Base-by-base conservation (phyloP, 2,329 filamentous ascomycete genomes). In the Colletotrichum tabaci region DNA sequence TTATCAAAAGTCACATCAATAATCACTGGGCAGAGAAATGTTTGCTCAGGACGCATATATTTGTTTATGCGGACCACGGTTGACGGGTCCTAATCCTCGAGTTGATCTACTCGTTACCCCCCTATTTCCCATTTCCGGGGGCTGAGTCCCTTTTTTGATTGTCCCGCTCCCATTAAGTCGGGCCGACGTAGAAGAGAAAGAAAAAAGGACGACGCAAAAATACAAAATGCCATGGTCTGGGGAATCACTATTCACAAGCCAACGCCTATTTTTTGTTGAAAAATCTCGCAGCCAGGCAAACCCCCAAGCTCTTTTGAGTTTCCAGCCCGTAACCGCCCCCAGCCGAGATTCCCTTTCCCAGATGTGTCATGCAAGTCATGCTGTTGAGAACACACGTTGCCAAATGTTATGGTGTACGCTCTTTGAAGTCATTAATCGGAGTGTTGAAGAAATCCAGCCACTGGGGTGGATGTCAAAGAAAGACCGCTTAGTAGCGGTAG, bases 401-500 rank as follows among this genome's bases (percentile, higher is more conserved):
- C 70, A 61, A 35, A 70, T 72, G 63, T 63, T 73, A 66, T 66
- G 64, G 63, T 73, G 63, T 74, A 69, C 67, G 65, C 57, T 74
- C 66, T 66, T 74, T 68, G 63, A 74, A 74, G 71, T 74, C 73
- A 73, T 74, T 74, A 74, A 58, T 71, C 60, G 60, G 60, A 69
- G 35, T 71, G 71, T 74, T 74, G 66, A 71, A 67, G 35, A 66
- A 70, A 55, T 58, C 65, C 73, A 70, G 68, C 70, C 58, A 42
- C 23, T 30, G 68, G 52, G 63, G 64, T 70, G 57, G 79, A 77
- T 76, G 79, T 76, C 75, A 78, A 75, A 79, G 78, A 79, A 80
- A 75, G 78, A 67, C 69, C 74, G 75, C 78, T 84, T 84, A 85
- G 82, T 85, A 85, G 80, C 83, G 83, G 83, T 85, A 85, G 79